Evolutionary conservation across 805 yeast species (phyloP), one percentile per base, ranked within the genome.

Genomic region (Wickerhamiella nectarea): DNA sequence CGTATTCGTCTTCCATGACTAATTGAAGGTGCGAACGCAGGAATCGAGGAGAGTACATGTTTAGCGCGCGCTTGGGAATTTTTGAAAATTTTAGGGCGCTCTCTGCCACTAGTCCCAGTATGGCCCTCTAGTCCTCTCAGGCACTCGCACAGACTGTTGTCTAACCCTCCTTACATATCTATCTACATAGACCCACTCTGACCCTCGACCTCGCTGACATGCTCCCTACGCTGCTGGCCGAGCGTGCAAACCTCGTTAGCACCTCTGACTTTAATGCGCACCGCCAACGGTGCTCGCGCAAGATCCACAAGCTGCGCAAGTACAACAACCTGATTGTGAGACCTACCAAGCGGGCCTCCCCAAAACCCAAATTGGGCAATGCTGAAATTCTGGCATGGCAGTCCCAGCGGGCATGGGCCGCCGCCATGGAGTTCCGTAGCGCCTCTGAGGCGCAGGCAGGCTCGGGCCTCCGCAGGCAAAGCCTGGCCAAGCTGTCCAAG

Each of bases 371-470:
- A 28, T 60, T 63, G 24, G 64, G 70, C 48, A 74, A 64, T 55
- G 89, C 78, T 26, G 66, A 69, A 33, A 61, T 85, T 20, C 59
- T 75, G n/a, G 63, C 86, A 19, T 65, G 75, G 46, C 70, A 71
- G n/a, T 76, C 80, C 1, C 97, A 91, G 60, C 72, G 95, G 56
- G 82, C 84, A 52, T 65, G 77, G 56, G 67, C 84, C 24, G 74
- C 70, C 52, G 80, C 87, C 1, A 69, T 75, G 58, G 86, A 80
- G 59, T 67, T 76, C 43, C 72, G 73, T 47, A 62, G 71, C 9
- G 59, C 70, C 38, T 59, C 75, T 48, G 83, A 75, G 48, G 68
- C 75, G 34, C 71, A 72, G 46, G 66, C 70, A 10, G 31, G 38
- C 68, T 73, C 7, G 63, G 62, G 26, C 57, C 66, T 56, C 57